Evolutionary conservation across 2,329 filamentous ascomycete species (phyloP).

Genomic region (Rugonectria rugulosa): DNA sequence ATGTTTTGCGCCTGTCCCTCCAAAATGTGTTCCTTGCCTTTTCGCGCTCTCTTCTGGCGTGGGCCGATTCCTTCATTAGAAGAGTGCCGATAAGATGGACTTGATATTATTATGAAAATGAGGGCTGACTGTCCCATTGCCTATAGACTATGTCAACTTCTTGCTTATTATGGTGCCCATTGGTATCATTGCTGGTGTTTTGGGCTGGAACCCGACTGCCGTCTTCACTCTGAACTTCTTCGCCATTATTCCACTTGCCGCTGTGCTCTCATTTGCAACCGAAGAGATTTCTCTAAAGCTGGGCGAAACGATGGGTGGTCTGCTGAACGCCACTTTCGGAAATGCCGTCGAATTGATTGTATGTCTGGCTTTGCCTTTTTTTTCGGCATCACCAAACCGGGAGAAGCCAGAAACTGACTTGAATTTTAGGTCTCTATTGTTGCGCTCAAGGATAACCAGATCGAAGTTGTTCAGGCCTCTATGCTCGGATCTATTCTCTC

Average conservation of each 20-base stretch:
- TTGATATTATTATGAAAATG: background rate
- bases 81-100: background rate
- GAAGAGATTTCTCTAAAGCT: slow-evolving; percentile 78
- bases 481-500: slow-evolving; percentile 97
- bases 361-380: slow-evolving; percentile 38
- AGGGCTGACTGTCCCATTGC: slow-evolving; percentile 11
- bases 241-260: slow-evolving; percentile 78
- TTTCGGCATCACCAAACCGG: background rate
- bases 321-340: slow-evolving; percentile 80
- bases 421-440: slow-evolving; percentile 83
- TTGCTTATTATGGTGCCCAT: slow-evolving; percentile 77
- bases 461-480: slow-evolving; percentile 95
- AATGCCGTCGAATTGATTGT: slow-evolving; percentile 84
- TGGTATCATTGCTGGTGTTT: slow-evolving; percentile 71
- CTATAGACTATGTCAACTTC: slow-evolving; percentile 69
- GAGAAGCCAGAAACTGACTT: slow-evolving; percentile 19
- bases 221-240: slow-evolving; percentile 83
- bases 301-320: slow-evolving; percentile 76
- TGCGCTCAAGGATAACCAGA: slow-evolving; percentile 83
- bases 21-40: background rate
- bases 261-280: slow-evolving; percentile 78
- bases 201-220: slow-evolving; percentile 69
- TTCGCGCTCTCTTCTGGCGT: background rate
- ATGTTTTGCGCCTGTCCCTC: slow-evolving; percentile 41
- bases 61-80: background rate